Conservation (phyloP, 805 yeast genomes). For the Candida boidinii region DNA sequence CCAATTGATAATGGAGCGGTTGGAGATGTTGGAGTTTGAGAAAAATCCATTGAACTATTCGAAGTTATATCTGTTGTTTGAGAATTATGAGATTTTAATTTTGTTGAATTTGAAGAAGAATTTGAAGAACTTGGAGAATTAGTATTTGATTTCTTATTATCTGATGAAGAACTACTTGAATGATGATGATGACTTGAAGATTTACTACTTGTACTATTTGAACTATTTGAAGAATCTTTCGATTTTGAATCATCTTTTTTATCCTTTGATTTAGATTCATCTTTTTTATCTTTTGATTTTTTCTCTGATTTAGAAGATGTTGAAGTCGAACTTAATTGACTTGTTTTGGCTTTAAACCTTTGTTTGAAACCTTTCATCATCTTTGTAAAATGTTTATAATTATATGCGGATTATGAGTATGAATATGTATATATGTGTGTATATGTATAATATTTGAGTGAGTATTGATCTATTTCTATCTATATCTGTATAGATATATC, state of each 20-base stretch:
- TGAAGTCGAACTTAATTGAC: too few species aligned
- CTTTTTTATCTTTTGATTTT: conserved; percentile 28
- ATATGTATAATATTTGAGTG: too few species aligned
- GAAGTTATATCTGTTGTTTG: neutral
- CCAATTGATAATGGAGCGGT: neutral
- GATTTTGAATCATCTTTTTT: conserved; percentile 3
- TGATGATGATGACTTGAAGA: too few species aligned
- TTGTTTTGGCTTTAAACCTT: conserved; percentile 33
- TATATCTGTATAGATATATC: too few species aligned
- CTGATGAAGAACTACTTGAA: conserved; percentile 6
- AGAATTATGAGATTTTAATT: neutral
- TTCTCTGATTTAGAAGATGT: conserved; percentile 26
- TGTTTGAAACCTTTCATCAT: conserved; percentile 75
- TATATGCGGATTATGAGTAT: too few species aligned
- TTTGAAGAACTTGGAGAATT: conserved; percentile 10
- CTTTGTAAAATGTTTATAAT: too few species aligned
- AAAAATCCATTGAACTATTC: neutral
- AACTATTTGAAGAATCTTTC: neutral
- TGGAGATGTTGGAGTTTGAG: neutral
- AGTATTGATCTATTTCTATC: too few species aligned
- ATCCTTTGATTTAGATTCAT: conserved; percentile 12
- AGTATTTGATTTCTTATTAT: conserved; percentile 9
- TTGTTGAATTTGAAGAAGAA: conserved; percentile 5
- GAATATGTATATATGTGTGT: too few species aligned
- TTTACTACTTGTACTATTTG: too few species aligned